A percentile compares a stretch with the other conserved stretches of the same genome.
Conservation (phyloP, 768 basidiomycete genomes). For the Peribolospora baueri region DNA sequence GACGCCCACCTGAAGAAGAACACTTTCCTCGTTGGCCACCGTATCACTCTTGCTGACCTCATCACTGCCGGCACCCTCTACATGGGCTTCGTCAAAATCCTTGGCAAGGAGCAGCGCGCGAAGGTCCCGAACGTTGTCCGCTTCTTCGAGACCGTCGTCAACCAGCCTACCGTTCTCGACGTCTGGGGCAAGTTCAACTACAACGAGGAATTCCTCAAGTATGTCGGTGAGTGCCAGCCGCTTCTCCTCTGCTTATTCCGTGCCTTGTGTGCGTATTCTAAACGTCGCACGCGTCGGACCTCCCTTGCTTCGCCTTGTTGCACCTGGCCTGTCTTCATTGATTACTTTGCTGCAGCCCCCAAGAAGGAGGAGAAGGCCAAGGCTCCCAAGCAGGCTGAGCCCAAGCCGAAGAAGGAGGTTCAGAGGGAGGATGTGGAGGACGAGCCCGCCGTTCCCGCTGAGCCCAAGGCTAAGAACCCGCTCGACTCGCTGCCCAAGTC, state of each 20-base stretch:
- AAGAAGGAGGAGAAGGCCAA: constrained; percentile 31
- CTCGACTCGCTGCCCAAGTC: constrained; percentile 51
- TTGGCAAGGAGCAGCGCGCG: constrained; percentile 43
- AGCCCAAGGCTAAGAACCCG: constrained; percentile 85
- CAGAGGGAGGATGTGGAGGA: constrained; percentile 26
- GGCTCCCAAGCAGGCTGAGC: constrained; percentile 14
- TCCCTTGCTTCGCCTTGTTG: too few species aligned
- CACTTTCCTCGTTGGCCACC: constrained; percentile 82
- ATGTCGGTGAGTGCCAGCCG: too few species aligned
- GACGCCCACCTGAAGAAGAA: constrained; percentile 46
- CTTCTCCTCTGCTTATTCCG: too few species aligned
- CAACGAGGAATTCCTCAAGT: too few species aligned
- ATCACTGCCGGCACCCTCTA: constrained; percentile 35
- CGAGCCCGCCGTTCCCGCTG: constrained; percentile 38
- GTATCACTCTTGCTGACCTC: constrained; percentile 83
- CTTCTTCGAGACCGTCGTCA: constrained; percentile 60
- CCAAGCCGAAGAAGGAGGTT: constrained; percentile 11
- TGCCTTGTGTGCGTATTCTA: too few species aligned
- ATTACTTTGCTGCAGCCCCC: constrained; percentile 24
- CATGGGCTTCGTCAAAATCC: constrained; percentile 25
- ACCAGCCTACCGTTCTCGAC: constrained; percentile 56
- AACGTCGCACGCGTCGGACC: too few species aligned
- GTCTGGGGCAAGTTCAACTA: constrained; percentile 13
- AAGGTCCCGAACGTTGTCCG: constrained; percentile 57
- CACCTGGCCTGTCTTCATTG: too few species aligned